Evolutionary conservation across 225 moss, liverwort and hornwort species (phyloP).

Genomic region (Physcomitrellopsis africana): DNA sequence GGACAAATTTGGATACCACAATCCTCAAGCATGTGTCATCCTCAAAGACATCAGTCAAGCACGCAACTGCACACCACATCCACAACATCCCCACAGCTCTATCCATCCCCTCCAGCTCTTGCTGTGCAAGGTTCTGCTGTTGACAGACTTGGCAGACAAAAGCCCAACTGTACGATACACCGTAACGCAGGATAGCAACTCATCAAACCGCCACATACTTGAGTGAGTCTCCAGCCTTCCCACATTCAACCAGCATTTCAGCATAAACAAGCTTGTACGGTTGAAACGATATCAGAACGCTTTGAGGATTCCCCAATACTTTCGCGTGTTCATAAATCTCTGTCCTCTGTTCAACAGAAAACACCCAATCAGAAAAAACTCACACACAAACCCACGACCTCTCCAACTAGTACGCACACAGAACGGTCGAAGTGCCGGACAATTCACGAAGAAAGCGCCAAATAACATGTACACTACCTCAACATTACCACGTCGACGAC

Average conservation of each 20-base stretch:
- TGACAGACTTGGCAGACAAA: not conserved
- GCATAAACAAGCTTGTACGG: slow-evolving; percentile 77
- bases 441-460: slow-evolving; percentile 24
- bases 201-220: slow-evolving; percentile 40
- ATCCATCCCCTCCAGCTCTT: slow-evolving; percentile 2
- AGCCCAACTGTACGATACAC: no score
- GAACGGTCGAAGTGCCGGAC: no score
- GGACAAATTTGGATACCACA: not conserved
- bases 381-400: not conserved
- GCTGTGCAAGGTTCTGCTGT: not conserved
- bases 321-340: slow-evolving; percentile 86
- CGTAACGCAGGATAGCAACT: not conserved
- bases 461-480: not conserved
- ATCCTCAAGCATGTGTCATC: not conserved
- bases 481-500: slow-evolving; percentile 14
- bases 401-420: not conserved
- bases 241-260: slow-evolving; percentile 73
- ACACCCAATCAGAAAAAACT: slow-evolving; percentile 16
- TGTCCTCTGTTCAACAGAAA: slow-evolving; percentile 57
- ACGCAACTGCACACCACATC: not conserved
- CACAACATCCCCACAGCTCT: not conserved
- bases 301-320: slow-evolving; percentile 83
- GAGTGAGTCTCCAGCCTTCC: slow-evolving; percentile 59
- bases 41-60: not conserved
- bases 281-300: slow-evolving; percentile 58